Base-by-base conservation (phyloP, 2,329 filamentous ascomycete genomes). In the Sphaerostilbella broomeana region DNA sequence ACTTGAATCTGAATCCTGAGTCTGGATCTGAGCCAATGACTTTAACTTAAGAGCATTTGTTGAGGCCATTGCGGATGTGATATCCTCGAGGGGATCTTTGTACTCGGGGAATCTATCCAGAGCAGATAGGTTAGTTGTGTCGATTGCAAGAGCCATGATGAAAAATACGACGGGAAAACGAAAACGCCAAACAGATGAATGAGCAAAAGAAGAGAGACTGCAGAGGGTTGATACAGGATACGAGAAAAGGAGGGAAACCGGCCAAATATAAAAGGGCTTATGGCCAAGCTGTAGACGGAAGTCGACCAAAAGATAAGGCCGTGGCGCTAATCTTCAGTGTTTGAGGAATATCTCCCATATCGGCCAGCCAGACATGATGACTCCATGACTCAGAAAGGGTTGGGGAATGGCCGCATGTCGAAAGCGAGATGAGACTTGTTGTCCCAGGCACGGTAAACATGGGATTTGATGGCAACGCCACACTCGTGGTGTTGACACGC, bases 81-180 rank as follows among this genome's bases (percentile, higher is more conserved):
- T 36, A 19, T 61, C 51, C 45, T 64, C 57, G 35, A 62, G 49
- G 16, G 62, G 60, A 51, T 68, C 66, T 50, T 54, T 53, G 48
- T 68, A 69, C n/a, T 65, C 61, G 28, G 65, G 66, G 46, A 70
- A 70, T 44, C 62, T 69, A 49, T 69, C 63, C 36, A 57, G 29
- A 31, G 51, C 42, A 27, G 54, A 43, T 16, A 64, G 46, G 57
- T 72, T 51, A 70, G 68, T 57, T 32, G 12, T 35, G 24, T 43
- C 30, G 20, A 40, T 27, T 43, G 35, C 36, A 22, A 39, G 27
- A 12, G 36, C 35, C 36, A 40, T 39, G 4, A 18, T 17, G 13
- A 35, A n/a, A 24, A 19, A 31, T 15, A 31, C 12, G 11, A 32
- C 13, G 31, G 13, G 10, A 24, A 35, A 16, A 11, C n/a, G 25